Conservation (phyloP, 306 rosid species). For the Quercus variabilis region DNA sequence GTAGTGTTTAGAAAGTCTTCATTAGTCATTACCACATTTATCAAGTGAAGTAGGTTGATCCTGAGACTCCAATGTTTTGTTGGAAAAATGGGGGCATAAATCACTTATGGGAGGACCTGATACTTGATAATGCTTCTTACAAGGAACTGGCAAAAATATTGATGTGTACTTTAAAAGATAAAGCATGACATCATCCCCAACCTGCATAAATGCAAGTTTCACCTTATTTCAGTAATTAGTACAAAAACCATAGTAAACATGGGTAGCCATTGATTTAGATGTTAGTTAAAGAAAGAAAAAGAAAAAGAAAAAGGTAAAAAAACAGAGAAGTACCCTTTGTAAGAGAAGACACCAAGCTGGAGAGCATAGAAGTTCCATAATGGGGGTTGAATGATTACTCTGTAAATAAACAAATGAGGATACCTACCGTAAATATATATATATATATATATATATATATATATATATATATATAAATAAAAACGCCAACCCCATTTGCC, state of each 20-base stretch:
- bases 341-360: conserved; percentile 67
- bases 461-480: no score
- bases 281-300: not conserved
- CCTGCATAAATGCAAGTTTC: conserved; percentile 40
- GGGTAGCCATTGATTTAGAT: not conserved
- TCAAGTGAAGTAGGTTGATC: conserved; percentile 20
- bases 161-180: conserved; percentile 47
- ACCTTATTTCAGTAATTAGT: not conserved
- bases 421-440: no score
- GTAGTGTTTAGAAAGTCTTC: no score
- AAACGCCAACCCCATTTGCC: no score
- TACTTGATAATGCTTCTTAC: conserved; percentile 60
- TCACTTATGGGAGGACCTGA: conserved; percentile 54
- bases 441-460: no score
- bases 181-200: conserved; percentile 60
- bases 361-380: conserved; percentile 50
- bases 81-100: conserved; percentile 33
- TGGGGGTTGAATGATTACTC: conserved; percentile 44
- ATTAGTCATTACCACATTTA: conserved; percentile 38
- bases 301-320: conserved; percentile 6
- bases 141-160: conserved; percentile 57
- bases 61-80: conserved; percentile 20
- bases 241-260: not conserved
- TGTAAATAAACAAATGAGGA: conserved; percentile 9
- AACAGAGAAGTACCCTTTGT: conserved; percentile 51